Evolutionary conservation across 2,329 filamentous ascomycete genomes (phyloP), one percentile per base, ranked within the genome.

Genomic region (Moelleriella libera): DNA sequence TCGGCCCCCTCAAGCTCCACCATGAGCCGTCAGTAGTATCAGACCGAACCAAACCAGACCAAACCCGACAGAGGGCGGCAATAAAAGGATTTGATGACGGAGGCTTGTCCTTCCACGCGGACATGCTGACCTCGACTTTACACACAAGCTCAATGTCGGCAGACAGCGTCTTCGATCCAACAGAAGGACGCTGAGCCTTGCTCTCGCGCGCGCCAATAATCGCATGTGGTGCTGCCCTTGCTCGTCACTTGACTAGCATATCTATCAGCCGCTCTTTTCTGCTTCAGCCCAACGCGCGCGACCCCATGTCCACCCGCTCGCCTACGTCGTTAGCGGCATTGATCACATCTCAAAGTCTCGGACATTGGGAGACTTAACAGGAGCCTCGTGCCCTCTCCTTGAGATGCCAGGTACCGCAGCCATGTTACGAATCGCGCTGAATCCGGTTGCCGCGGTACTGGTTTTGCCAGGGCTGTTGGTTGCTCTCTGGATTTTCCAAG

Each of bases 381-480:
- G 21, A 21, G 21, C 21, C 21, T 21, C 21, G 21, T 12, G 34
- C 34, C 8, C 3, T 37, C 8, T 37, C 34, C 8, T 12, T 37
- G 3, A 12, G 34, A 12, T 14, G 9, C 14, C 21, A 8, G 41
- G 8, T n/a, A 30, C 30, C 14, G 41, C 14, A 30, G 43, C 39
- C 6, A 51, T 50, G 50, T 41, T 51, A 29, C 37, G 41, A 14
- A 31, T 50, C 6, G 41, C 47, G 3, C n/a, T 43, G 5, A 52
- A 21, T 30, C 50, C 43, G n/a, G 39, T 28, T 41, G 30, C 31
- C 9, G 45, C 42, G 9, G 50, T 48, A 12, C 46, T 52, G 44
- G 47, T 47, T 5, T 39, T 52, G 45, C 50, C 51, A 5, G 48
- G 40, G 4, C 45, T 45, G 9, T 10, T 53, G 14, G 43, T 45